These are phyloP conservation scores for Metschnikowia drakensbergensis DNA, from an alignment of 805 yeast species.

Conservation along the genomic window DNA sequence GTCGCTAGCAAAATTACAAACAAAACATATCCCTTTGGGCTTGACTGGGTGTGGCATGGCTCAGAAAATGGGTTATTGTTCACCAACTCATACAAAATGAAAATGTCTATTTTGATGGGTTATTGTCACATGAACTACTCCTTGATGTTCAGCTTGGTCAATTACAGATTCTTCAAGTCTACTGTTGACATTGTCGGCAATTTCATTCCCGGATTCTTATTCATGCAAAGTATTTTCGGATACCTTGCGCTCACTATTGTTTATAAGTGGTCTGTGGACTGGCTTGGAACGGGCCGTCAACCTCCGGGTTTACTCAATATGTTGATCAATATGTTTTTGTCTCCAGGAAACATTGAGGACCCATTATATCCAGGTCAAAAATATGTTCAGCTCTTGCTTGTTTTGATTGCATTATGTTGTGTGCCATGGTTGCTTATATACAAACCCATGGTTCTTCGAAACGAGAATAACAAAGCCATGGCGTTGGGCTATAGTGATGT, in stretches of 20 bases:
- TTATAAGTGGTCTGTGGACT: slow-evolving; percentile 71
- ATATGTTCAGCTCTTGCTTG: slow-evolving; percentile 52
- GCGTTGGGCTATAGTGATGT: slow-evolving; percentile 37
- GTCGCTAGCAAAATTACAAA: slow-evolving; percentile 40
- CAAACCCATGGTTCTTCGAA: slow-evolving; percentile 54
- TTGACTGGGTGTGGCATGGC: slow-evolving; percentile 80
- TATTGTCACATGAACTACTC: slow-evolving; percentile 73
- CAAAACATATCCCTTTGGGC: slow-evolving; percentile 58
- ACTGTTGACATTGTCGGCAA: slow-evolving; percentile 66
- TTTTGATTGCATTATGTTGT: slow-evolving; percentile 59
- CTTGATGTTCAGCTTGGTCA: slow-evolving; percentile 62
- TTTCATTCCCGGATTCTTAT: slow-evolving; percentile 67
- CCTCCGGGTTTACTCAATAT: slow-evolving; percentile 74
- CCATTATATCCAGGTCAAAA: slow-evolving; percentile 65
- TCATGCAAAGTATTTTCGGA: slow-evolving; percentile 76
- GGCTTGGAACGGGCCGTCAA: slow-evolving; percentile 57
- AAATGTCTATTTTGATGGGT: slow-evolving; percentile 71
- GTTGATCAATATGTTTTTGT: slow-evolving; percentile 70
- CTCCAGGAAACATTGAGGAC: slow-evolving; percentile 68
- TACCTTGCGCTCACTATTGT: slow-evolving; percentile 62
- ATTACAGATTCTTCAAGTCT: slow-evolving; percentile 54
- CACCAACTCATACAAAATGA: slow-evolving; percentile 75
- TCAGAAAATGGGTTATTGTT: slow-evolving; percentile 66
- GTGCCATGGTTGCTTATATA: slow-evolving; percentile 69
- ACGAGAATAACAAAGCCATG: slow-evolving; percentile 29